phyloP scores from a whole-genome alignment of 352 stramenopile genomes.

The Pythium vanterpoolii region DNA sequence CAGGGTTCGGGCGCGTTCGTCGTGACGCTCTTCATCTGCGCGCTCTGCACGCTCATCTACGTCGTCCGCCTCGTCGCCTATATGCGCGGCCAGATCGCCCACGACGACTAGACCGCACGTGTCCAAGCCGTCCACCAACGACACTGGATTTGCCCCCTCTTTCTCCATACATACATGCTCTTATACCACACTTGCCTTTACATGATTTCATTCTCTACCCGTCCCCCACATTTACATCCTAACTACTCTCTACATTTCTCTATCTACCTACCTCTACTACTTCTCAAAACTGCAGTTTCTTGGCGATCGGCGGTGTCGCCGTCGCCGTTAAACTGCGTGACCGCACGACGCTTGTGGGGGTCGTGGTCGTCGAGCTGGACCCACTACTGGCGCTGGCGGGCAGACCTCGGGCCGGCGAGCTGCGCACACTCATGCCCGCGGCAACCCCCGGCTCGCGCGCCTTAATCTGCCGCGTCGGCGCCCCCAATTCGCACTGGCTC shows the following conservation, averaged over 20 bases:
- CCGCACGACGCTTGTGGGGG: not conserved
- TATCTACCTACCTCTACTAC: not conserved
- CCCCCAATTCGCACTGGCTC: constrained; percentile 96
- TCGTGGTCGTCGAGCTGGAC: not conserved
- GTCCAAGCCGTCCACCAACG: not conserved
- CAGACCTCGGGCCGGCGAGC: constrained; percentile 22
- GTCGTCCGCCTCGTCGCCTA: constrained; percentile 46
- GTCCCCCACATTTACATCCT: not conserved
- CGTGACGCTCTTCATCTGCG: constrained; percentile 79
- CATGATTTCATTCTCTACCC: not conserved
- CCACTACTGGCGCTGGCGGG: not conserved
- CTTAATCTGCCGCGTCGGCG: constrained; percentile 89
- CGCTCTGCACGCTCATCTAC: constrained; percentile 72
- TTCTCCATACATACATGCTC: not conserved
- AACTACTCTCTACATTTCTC: not conserved
- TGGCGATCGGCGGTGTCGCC: constrained; percentile 28
- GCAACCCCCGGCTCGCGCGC: constrained; percentile 37
- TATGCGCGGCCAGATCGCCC: constrained; percentile 35
- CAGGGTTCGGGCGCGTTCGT: constrained; percentile 75
- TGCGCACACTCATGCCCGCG: too few species aligned
- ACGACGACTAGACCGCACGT: constrained; percentile 21
- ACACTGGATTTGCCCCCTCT: not conserved
- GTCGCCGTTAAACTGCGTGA: constrained; percentile 12
- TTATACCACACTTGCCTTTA: too few species aligned
- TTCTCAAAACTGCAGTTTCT: constrained; percentile 35